Conservation (phyloP, 768 basidiomycete genomes). For the Lentinula detonsa region DNA sequence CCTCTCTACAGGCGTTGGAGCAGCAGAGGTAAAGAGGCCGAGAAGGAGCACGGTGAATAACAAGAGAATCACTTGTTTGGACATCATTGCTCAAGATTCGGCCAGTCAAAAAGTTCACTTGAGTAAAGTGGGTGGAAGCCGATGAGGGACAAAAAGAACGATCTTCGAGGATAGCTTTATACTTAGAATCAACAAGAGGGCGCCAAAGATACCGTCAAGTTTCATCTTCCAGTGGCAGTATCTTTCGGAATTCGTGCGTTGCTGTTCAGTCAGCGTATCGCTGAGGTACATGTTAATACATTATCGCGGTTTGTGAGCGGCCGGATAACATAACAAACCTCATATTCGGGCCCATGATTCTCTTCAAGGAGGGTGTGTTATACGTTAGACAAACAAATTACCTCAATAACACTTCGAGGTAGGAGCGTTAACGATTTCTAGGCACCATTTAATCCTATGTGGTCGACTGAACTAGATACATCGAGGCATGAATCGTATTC, state of each 20-base stretch:
- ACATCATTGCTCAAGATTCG: constrained; percentile 9
- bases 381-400: background rate
- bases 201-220: background rate
- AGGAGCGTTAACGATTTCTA: background rate
- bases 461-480: background rate
- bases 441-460: background rate
- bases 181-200: background rate
- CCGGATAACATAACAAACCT: background rate
- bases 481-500: background rate
- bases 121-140: background rate
- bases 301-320: background rate
- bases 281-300: background rate
- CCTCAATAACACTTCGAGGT: background rate
- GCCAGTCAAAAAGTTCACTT: background rate
- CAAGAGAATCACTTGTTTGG: constrained; percentile 15
- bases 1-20: constrained; percentile 11
- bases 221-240: background rate
- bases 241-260: background rate
- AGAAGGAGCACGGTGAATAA: constrained; percentile 18
- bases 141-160: no score
- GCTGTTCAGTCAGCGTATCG: background rate
- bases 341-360: background rate
- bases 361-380: background rate
- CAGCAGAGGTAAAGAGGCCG: constrained; percentile 14
- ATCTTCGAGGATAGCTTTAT: background rate